Evolutionary conservation across 495 filamentous ascomycete genomes (phyloP).

Genomic region (Lophiostoma macrostomum): DNA sequence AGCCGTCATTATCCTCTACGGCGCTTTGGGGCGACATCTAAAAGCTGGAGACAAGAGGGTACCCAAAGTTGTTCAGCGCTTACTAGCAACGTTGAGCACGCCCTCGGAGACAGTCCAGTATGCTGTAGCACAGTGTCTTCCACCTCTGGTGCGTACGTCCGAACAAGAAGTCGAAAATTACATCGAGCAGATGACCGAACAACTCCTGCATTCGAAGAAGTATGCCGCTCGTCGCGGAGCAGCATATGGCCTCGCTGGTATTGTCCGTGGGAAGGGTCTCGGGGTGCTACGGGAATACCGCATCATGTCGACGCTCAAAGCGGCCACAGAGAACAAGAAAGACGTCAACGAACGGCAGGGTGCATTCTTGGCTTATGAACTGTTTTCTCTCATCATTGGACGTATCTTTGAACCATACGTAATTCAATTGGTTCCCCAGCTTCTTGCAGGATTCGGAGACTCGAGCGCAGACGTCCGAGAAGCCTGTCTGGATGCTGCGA

Average conservation of each 20-base stretch:
- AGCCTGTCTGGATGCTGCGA: conserved; percentile 86
- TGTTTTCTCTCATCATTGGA: conserved; percentile 79
- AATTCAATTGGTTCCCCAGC: conserved; percentile 88
- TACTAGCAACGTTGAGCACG: conserved; percentile 82
- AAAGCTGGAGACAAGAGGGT: conserved; percentile 77
- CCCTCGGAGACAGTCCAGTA: conserved; percentile 98
- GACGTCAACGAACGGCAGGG: conserved; percentile 85
- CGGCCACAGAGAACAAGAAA: conserved; percentile 85
- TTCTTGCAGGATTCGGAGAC: conserved; percentile 87
- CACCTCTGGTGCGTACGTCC: conserved; percentile 78
- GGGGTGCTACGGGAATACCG: conserved; percentile 79
- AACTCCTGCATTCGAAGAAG: conserved; percentile 75
- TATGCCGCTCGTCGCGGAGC: conserved; percentile 90
- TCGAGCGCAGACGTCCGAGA: conserved; percentile 83
- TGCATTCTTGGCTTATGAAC: conserved; percentile 83
- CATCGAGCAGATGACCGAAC: conserved; percentile 73
- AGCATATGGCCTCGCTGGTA: conserved; percentile 89
- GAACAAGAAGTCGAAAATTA: conserved; percentile 74
- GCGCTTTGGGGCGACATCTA: conserved; percentile 84
- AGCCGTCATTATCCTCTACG: conserved; percentile 95
- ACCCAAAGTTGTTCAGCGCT: conserved; percentile 75
- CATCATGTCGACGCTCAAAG: conserved; percentile 73
- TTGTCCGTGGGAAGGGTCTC: conserved; percentile 81
- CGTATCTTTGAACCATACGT: conserved; percentile 93
- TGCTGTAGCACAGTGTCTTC: conserved; percentile 88